Conservation (phyloP, 148 eudicot species). For the Vaccinium vitisidaea region DNA sequence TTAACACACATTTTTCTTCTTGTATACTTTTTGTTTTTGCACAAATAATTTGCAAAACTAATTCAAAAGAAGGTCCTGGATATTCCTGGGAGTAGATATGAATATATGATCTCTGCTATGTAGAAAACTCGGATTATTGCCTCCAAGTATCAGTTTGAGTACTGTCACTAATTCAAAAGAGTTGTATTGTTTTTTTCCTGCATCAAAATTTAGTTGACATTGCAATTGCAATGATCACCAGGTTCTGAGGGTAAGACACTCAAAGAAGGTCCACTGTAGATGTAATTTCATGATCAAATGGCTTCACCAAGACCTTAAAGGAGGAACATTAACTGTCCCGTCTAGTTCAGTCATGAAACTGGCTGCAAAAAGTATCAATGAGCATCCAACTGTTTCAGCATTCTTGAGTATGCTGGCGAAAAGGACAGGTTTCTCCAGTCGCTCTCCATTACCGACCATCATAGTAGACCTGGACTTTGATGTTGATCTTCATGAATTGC, state of each 20-base stretch:
- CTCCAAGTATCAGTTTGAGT: background rate
- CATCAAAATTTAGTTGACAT: background rate
- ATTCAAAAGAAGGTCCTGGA: background rate
- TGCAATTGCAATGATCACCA: conserved; percentile 21
- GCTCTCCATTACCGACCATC: conserved; percentile 19
- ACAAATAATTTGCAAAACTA: background rate
- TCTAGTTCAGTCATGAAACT: conserved; percentile 45
- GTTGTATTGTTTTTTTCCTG: background rate
- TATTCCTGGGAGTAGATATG: background rate
- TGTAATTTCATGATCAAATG: conserved; percentile 59
- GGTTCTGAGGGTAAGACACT: conserved; percentile 50
- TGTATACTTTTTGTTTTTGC: background rate
- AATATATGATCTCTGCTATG: background rate
- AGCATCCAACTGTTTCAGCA: conserved; percentile 46
- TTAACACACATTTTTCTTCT: background rate
- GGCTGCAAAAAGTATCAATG: conserved; percentile 36
- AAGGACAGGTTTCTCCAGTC: conserved; percentile 14
- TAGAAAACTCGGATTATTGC: background rate
- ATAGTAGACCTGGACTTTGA: conserved; percentile 37
- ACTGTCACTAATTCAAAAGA: background rate
- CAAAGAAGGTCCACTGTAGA: conserved; percentile 51
- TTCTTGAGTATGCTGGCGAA: conserved; percentile 30
- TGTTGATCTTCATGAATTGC: conserved; percentile 36
- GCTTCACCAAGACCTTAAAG: conserved; percentile 33
- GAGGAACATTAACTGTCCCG: conserved; percentile 35